Evolutionary conservation across 140 eudicot species (phyloP).

Genomic region (Eryngium alpinum): DNA sequence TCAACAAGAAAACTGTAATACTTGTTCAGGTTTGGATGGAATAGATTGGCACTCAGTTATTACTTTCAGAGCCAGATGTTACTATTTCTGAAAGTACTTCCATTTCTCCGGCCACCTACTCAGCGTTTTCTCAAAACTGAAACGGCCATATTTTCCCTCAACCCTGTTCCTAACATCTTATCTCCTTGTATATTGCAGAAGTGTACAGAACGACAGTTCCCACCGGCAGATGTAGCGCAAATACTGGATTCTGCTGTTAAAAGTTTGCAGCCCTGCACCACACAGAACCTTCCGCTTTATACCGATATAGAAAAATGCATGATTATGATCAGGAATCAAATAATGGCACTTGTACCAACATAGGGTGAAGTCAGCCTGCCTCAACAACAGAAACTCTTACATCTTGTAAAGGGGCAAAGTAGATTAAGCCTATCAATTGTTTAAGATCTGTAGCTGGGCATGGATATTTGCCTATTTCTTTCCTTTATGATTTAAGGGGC

Average conservation of each 20-base stretch:
- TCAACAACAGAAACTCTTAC: neutral
- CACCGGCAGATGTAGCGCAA: conserved; percentile 83
- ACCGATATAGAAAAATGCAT: conserved; percentile 82
- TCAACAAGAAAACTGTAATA: neutral
- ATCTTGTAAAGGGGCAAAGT: conserved; percentile 18
- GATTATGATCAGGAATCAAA: conserved; percentile 83
- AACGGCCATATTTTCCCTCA: neutral
- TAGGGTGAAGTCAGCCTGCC: conserved; percentile 5
- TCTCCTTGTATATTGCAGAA: conserved; percentile 39
- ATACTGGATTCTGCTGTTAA: conserved; percentile 81
- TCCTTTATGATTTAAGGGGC: neutral
- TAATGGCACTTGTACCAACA: conserved; percentile 84
- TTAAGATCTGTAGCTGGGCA: neutral
- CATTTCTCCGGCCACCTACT: neutral
- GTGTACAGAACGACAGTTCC: conserved; percentile 81
- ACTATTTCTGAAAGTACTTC: neutral
- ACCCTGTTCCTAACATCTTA: neutral
- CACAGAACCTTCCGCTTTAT: conserved; percentile 68
- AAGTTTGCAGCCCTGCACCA: conserved; percentile 68
- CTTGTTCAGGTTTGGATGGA: too few species aligned
- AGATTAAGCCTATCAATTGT: neutral
- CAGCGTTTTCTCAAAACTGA: neutral
- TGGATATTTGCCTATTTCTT: neutral
- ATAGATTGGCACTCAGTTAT: too few species aligned
- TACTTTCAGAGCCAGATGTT: too few species aligned